Evolutionary conservation across 73 alveolate species (phyloP).

Genomic region (Urostyla sp.): DNA sequence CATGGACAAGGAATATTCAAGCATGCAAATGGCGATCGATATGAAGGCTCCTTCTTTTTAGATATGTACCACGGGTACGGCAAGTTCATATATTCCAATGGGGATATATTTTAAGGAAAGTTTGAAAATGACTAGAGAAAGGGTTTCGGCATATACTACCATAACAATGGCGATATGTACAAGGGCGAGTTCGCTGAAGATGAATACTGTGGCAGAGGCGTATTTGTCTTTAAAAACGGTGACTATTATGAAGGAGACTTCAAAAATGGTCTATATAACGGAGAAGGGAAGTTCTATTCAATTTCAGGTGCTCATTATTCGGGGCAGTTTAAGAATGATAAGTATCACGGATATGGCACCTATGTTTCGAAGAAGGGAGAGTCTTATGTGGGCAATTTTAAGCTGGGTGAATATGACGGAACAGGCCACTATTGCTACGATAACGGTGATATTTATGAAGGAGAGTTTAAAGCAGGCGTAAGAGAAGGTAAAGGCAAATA

Average conservation of each 20-base stretch:
- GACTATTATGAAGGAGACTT: too few relatives aligned
- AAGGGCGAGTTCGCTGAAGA: too few relatives aligned
- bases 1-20: constrained; percentile 27
- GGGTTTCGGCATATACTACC: too few relatives aligned
- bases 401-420: too few relatives aligned
- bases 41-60: constrained; percentile 25
- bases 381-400: constrained; percentile 65
- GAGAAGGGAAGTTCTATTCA: too few relatives aligned
- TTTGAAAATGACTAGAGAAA: constrained; percentile 20
- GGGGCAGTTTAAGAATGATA: constrained; percentile 34
- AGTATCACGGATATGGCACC: constrained; percentile 74
- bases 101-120: constrained; percentile 40
- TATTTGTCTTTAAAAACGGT: too few relatives aligned
- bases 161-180: too few relatives aligned
- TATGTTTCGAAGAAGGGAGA: constrained; percentile 64
- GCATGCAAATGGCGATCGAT: constrained; percentile 47
- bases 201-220: too few relatives aligned
- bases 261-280: too few relatives aligned
- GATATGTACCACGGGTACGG: constrained; percentile 42
- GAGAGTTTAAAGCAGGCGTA: constrained; percentile 39
- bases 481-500: constrained; percentile 29
- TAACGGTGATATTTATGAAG: constrained; percentile 49
- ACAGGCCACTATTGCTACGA: constrained; percentile 33
- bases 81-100: constrained; percentile 3
- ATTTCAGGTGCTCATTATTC: constrained; percentile 63